Evolutionary conservation across 768 basidiomycete species (phyloP).

Genomic region (Dendrothele bispora): DNA sequence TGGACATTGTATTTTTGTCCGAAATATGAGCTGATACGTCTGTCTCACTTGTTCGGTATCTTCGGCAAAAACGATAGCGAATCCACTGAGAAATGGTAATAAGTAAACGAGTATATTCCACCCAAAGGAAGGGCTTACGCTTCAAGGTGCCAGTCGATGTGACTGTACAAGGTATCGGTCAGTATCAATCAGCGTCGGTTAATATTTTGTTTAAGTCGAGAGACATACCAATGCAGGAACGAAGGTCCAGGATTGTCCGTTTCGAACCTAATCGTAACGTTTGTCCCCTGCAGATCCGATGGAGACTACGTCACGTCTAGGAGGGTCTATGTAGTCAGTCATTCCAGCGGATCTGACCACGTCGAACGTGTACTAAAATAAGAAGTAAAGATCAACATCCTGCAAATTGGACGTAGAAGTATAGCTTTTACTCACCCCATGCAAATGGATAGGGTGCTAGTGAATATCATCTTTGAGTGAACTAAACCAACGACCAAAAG

Average conservation of each 20-base stretch:
- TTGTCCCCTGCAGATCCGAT: constrained; percentile 22
- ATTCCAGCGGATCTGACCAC: constrained; percentile 36
- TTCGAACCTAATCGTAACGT: constrained; percentile 39
- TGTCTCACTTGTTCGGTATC: too few relatives aligned
- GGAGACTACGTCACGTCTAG: constrained; percentile 49
- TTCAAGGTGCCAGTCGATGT: constrained; percentile 39
- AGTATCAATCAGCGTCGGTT: not conserved
- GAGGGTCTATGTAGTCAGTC: constrained; percentile 30
- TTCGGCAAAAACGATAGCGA: constrained; percentile 39
- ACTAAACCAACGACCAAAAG: too few relatives aligned
- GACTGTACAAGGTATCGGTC: constrained; percentile 15
- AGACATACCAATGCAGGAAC: constrained; percentile 30
- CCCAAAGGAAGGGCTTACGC: constrained; percentile 18
- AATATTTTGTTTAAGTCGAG: not conserved
- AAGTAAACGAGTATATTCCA: not conserved
- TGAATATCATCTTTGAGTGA: too few relatives aligned
- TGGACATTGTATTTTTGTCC: too few relatives aligned
- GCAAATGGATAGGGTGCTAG: constrained; percentile 31
- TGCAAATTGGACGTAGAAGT: not conserved
- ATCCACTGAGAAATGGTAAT: constrained; percentile 23
- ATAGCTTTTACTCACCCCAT: constrained; percentile 23
- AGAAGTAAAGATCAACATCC: not conserved
- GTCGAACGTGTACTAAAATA: constrained; percentile 31
- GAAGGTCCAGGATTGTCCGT: constrained; percentile 39
- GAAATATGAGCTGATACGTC: too few relatives aligned